Evolutionary conservation across 768 basidiomycete genomes (phyloP), one percentile per base, ranked within the genome.

Genomic region (Pholiota microspora): DNA sequence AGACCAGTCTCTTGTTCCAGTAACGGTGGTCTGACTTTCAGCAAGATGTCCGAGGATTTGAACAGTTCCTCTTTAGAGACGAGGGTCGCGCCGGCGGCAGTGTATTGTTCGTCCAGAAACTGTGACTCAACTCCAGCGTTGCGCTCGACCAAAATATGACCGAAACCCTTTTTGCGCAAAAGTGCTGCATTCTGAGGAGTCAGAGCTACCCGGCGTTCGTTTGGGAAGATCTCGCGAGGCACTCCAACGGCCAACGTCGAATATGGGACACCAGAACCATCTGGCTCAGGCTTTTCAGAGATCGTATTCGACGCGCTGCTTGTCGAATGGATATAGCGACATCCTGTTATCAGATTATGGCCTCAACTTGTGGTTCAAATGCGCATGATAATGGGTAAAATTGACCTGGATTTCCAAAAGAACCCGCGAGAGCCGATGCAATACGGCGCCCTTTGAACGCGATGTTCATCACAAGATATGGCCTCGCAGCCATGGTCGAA

Each of bases 11-110:
- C 92, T 62, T 83, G 74, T 23, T 79, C 81, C 45, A 76, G 68
- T 23, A 83, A 69, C 34, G 92, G 92, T 36, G 92, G 84, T 58
- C 90, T 80, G 56, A 94, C 92, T 81, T 94, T 94, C 58, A 94
- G 75, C 65, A 93, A 74, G 64, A 94, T 89, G 65, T 94, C 91
- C 1, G 88, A 75, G 40, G 73, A 73, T 45, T 71, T 73, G 66
- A 83, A 87, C n/a, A 92, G 70, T 58, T 89, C 84, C 53, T 88
- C 84, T 55, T 76, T 77, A 45, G 86, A 82, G n/a, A 85, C 87
- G 56, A 94, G 68, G 6, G 82, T 85, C 32, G 91, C 92, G 6
- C 92, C 92, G 24, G 89, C 92, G 32, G 83, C 81, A 55, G 72
- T 73, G 63, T 92, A 94, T 42, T 89, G 86, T 65, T 85, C 87